Evolutionary conservation across 225 moss, liverwort and hornwort species (phyloP), one percentile per base, ranked within the genome.

Genomic region (Physcomitrellopsis africana): DNA sequence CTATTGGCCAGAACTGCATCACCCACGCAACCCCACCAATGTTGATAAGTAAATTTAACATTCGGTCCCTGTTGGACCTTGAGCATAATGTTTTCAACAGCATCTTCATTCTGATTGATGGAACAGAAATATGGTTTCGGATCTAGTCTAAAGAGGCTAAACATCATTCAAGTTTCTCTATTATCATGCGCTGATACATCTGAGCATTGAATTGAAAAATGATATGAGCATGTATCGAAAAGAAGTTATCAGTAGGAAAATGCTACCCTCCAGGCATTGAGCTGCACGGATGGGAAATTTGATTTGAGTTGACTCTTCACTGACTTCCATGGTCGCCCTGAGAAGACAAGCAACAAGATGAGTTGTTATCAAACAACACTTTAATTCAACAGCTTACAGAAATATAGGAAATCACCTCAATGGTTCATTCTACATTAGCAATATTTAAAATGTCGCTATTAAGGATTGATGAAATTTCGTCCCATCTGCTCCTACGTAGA

Each of bases 1-100:
- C 90, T 67, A 94, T 53, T 69, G 97, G 97, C 97, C 97, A 99
- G 75, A 93, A 94, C 97, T 97, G 94, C 84, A 84, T 69, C 60
- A 68, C 29, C 41, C 61, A 44, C 56, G 32, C 22, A 55, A 43
- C 51, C 27, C 43, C 37, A 77, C 24, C 43, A 57, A 57, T 5
- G 10, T n/a, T 74, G n/a, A 23, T 23, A 43, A 81, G 19, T 18
- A 7, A 67, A 16, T 65, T 73, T 46, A 7, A 46, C 57, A 63
- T 46, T 45, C 19, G 37, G 43, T 32, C 69, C n/a, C 63, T 56
- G 26, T 57, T 37, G 7, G 7, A 37, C 7, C 32, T 37, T 37
- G 32, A 37, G 32, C 7, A 37, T 37, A 4, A 37, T 7, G 7
- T 4, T 37, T 37, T 7, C 7, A 37, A 37, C 7, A 37, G 32